Evolutionary conservation across 805 yeast genomes (phyloP).

Genomic region (Cyberlindnera saturnus): DNA sequence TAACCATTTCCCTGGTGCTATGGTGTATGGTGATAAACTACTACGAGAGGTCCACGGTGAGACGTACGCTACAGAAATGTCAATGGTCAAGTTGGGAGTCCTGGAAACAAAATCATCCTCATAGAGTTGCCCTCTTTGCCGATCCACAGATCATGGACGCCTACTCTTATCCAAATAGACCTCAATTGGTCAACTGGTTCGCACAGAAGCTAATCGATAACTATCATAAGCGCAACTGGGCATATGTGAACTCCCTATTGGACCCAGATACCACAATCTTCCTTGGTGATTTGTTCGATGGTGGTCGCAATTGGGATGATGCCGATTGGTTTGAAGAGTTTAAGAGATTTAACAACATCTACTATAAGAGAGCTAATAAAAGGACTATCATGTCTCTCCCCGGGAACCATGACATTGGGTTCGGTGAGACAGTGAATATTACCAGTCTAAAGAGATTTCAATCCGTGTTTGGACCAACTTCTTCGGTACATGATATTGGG

Average conservation of each 20-base stretch:
- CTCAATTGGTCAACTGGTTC: slow-evolving; percentile 42
- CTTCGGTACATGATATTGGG: slow-evolving; percentile 42
- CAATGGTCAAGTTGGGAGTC: slow-evolving; percentile 65
- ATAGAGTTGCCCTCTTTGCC: slow-evolving; percentile 62
- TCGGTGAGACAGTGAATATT: slow-evolving; percentile 63
- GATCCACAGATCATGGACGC: slow-evolving; percentile 94
- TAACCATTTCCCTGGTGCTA: slow-evolving; percentile 16
- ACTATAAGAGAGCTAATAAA: slow-evolving; percentile 47
- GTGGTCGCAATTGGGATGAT: slow-evolving; percentile 84
- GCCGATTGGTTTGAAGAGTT: slow-evolving; percentile 68
- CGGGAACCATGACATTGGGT: slow-evolving; percentile 97
- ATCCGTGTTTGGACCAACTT: slow-evolving; percentile 67
- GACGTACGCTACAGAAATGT: slow-evolving; percentile 40
- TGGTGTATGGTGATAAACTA: slow-evolving; percentile 46
- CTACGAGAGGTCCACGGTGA: slow-evolving; percentile 48
- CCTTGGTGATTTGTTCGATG: slow-evolving; percentile 91
- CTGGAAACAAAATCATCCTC: slow-evolving; percentile 40
- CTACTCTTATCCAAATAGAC: slow-evolving; percentile 76
- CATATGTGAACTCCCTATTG: slow-evolving; percentile 46
- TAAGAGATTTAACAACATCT: slow-evolving; percentile 59
- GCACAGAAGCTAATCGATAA: slow-evolving; percentile 65
- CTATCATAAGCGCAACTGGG: slow-evolving; percentile 73
- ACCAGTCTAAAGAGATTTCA: slow-evolving; percentile 57
- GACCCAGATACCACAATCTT: slow-evolving; percentile 75
- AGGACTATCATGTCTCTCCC: slow-evolving; percentile 48